Conservation (phyloP, 1,284 basidiomycete genomes). For the Malassezia arunalokei region DNA sequence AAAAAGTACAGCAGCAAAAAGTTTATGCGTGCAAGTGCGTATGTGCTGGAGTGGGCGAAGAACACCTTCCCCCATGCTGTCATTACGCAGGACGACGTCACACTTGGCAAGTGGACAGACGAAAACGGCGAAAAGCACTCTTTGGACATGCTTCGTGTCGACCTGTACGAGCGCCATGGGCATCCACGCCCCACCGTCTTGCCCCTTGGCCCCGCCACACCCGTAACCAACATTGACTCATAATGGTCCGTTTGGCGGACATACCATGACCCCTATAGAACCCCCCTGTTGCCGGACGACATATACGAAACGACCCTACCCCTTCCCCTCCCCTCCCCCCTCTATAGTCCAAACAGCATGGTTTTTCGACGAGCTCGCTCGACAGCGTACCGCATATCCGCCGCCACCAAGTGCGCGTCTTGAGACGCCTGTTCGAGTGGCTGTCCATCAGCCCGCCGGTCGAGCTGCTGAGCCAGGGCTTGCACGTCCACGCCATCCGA, state of each 20-base stretch:
- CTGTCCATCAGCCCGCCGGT: conserved; percentile 2
- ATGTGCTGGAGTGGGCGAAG: conserved; percentile 40
- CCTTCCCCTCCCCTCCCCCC: neutral
- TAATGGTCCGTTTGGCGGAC: no score
- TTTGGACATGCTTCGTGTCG: conserved; percentile 29
- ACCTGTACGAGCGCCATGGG: conserved; percentile 25
- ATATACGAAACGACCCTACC: neutral
- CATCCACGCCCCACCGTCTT: conserved; percentile 24
- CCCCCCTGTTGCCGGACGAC: no score
- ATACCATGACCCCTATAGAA: no score
- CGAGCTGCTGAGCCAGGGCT: conserved; percentile 3
- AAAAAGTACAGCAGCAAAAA: conserved; percentile 46
- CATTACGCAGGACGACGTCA: conserved; percentile 18
- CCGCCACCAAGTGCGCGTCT: conserved; percentile 64
- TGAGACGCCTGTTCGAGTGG: conserved; percentile 6
- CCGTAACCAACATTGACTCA: no score
- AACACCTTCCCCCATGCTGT: conserved; percentile 33
- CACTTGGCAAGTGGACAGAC: conserved; percentile 13
- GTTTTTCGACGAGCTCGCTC: conserved; percentile 81
- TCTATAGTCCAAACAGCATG: conserved; percentile 23
- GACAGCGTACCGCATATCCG: conserved; percentile 79
- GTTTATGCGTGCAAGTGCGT: conserved; percentile 42
- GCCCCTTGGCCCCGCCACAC: conserved; percentile 8
- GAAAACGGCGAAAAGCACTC: conserved; percentile 19
- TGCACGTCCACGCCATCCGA: neutral